Evolutionary conservation across 768 basidiomycete genomes (phyloP).

Genomic region (Austroboletus festivus): DNA sequence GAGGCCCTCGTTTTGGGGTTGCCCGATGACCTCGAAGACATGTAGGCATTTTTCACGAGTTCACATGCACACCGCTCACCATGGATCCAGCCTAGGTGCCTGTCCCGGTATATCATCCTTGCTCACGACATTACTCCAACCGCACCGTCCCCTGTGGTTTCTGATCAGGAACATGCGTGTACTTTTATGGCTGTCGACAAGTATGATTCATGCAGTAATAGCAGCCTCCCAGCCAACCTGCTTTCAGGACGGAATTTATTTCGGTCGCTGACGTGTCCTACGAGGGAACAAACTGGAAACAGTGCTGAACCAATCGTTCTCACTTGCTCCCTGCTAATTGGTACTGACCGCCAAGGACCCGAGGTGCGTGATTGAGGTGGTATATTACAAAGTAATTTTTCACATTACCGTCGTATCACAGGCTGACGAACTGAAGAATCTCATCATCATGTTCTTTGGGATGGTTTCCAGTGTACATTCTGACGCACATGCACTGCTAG

Average conservation of each 20-base stretch:
- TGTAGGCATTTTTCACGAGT: conserved; percentile 20
- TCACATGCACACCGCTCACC: not conserved
- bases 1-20: conserved; percentile 52
- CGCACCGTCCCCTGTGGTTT: conserved; percentile 50
- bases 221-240: conserved; percentile 6
- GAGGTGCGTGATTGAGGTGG: conserved; percentile 34
- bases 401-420: conserved; percentile 15
- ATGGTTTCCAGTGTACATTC: conserved; percentile 38
- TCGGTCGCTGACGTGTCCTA: conserved; percentile 38
- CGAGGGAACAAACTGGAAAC: conserved; percentile 17
- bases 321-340: conserved; percentile 47
- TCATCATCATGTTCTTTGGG: conserved; percentile 40
- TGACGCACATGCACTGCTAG: conserved; percentile 37
- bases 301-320: conserved; percentile 38
- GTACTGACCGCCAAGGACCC: conserved; percentile 36
- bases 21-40: conserved; percentile 40
- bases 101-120: conserved; percentile 41
- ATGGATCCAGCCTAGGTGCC: conserved; percentile 33
- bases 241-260: conserved; percentile 42
- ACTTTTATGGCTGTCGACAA: conserved; percentile 50
- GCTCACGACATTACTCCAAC: conserved; percentile 47
- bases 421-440: conserved; percentile 36
- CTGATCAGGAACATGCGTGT: conserved; percentile 47
- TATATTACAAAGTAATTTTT: not conserved
- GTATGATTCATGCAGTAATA: conserved; percentile 23